Conservation (phyloP, 768 basidiomycete species). For the Lactarius evosmus region DNA sequence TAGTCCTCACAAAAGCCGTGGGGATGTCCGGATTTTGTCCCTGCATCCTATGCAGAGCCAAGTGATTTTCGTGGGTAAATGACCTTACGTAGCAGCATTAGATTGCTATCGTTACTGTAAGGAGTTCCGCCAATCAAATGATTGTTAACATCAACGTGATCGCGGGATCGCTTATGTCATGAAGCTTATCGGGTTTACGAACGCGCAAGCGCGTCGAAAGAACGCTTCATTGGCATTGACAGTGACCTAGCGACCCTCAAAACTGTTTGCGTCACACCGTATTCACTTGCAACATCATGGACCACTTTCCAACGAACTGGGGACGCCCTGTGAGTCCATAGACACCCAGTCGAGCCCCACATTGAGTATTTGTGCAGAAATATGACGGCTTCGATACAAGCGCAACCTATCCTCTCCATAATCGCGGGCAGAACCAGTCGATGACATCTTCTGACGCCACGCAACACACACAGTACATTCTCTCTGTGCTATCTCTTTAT, state of each 20-base stretch:
- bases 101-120: too few relatives aligned
- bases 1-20: too few relatives aligned
- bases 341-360: neutral
- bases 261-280: neutral
- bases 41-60: too few relatives aligned
- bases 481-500: neutral
- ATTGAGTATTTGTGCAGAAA: conserved; percentile 42
- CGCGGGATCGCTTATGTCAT: conserved; percentile 18
- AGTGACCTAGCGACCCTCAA: neutral
- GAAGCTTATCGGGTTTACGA: neutral
- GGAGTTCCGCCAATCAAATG: neutral
- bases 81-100: neutral
- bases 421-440: conserved; percentile 47
- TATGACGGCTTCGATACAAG: conserved; percentile 74
- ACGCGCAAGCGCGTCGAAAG: conserved; percentile 26
- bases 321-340: conserved; percentile 38
- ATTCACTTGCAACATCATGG: conserved; percentile 46
- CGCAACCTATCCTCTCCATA: conserved; percentile 72
- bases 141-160: too few relatives aligned
- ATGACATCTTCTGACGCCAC: conserved; percentile 54
- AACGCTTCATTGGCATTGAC: too few relatives aligned
- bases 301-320: conserved; percentile 84
- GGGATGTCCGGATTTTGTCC: too few relatives aligned
- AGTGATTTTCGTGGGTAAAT: neutral
- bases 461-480: conserved; percentile 73